These are phyloP conservation scores for Saccharomyces pastorianus DNA, from an alignment of 1,139 yeast genomes.

Conservation along the genomic window DNA sequence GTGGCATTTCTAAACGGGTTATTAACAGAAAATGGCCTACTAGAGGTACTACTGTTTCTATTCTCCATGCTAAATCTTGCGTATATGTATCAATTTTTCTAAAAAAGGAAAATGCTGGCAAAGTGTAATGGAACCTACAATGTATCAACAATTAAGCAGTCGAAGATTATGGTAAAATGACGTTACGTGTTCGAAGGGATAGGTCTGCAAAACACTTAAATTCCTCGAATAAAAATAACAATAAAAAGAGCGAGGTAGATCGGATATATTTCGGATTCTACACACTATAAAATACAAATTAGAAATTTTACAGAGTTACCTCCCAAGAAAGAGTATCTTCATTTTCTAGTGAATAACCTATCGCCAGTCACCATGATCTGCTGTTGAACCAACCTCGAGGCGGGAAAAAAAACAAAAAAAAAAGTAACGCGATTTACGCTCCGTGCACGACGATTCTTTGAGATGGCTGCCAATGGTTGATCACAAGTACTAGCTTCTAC, in stretches of 20 bases:
- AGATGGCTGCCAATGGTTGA: not conserved
- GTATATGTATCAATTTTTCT: not conserved
- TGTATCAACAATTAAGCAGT: not conserved
- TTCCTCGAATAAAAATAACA: not conserved
- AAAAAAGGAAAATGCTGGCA: not conserved
- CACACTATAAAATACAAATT: not conserved
- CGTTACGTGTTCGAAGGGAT: not conserved
- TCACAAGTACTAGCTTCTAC: not conserved
- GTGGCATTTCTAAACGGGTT: constrained; percentile 47
- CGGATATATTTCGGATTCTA: not conserved
- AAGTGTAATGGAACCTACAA: not conserved
- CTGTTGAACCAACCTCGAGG: not conserved
- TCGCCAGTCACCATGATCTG: constrained; percentile 1
- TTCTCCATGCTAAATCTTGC: constrained; percentile 8
- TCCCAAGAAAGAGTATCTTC: not conserved
- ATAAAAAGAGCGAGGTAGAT: not conserved
- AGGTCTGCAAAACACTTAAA: not conserved
- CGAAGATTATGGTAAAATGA: not conserved
- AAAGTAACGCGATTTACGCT: not conserved
- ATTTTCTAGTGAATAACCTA: not conserved
- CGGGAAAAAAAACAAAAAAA: not conserved
- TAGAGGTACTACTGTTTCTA: constrained; percentile 9
- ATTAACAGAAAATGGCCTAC: constrained; percentile 47
- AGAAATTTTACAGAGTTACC: not conserved
- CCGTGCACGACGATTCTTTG: not conserved